These are phyloP conservation scores for Chenopodium formosanum DNA, from an alignment of 148 eudicot species.

Conservation along the genomic window DNA sequence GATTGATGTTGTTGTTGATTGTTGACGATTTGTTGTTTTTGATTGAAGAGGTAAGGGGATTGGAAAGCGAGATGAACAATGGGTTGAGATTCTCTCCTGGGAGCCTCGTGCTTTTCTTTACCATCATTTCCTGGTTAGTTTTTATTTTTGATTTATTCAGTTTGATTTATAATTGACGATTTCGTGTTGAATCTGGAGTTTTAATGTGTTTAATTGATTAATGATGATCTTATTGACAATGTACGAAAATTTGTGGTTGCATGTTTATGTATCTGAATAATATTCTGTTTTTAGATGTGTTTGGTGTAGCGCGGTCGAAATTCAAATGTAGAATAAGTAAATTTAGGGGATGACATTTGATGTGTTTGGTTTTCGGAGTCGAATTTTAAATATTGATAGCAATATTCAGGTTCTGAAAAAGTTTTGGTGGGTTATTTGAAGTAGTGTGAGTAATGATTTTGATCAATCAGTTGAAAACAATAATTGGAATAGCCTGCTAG, in stretches of 20 bases:
- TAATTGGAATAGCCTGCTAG: too few species aligned
- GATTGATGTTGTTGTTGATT: not conserved
- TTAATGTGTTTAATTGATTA: not conserved
- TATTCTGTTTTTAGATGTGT: not conserved
- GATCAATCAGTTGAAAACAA: too few species aligned
- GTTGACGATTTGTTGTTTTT: constrained; percentile 6
- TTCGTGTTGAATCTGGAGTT: not conserved
- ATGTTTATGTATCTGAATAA: not conserved
- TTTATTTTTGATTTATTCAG: not conserved
- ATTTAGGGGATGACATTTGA: too few species aligned
- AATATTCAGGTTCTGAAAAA: not conserved
- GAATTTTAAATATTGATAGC: not conserved
- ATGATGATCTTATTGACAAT: not conserved
- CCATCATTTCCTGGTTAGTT: constrained; percentile 77
- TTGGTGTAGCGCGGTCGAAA: not conserved
- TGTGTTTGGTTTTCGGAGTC: not conserved
- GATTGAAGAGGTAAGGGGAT: constrained; percentile 43
- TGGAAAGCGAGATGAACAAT: constrained; percentile 59
- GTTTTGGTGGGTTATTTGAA: too few species aligned
- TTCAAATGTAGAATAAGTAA: not conserved
- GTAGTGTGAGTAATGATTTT: not conserved
- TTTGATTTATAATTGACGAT: not conserved
- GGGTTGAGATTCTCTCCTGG: constrained; percentile 91
- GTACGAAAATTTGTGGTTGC: not conserved
- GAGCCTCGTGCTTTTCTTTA: constrained; percentile 85